These are phyloP conservation scores for Wickerhamomyces xylosicus DNA, from an alignment of 805 yeast genomes.

Conservation along the genomic window DNA sequence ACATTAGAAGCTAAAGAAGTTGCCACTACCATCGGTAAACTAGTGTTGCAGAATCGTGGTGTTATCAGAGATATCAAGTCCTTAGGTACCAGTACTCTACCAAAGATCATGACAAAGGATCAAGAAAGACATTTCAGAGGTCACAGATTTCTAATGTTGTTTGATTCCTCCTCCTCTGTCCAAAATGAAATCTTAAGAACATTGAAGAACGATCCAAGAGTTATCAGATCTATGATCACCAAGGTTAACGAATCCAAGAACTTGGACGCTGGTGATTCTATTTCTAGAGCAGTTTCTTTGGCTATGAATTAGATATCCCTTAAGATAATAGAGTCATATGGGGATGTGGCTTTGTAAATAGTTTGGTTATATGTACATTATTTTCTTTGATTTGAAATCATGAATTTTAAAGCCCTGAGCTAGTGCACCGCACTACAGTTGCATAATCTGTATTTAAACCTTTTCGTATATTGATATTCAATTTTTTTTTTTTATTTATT, in stretches of 20 bases:
- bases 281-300: slow-evolving; percentile 27
- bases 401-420: too few species aligned
- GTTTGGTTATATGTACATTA: not conserved
- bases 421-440: too few species aligned
- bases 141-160: slow-evolving; percentile 74
- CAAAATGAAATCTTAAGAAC: slow-evolving; percentile 79
- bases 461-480: too few species aligned
- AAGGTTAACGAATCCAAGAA: slow-evolving; percentile 40
- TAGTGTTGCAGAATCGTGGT: slow-evolving; percentile 83
- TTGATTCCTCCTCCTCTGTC: slow-evolving; percentile 79
- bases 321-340: too few species aligned
- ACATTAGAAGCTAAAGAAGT: slow-evolving; percentile 56
- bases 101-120: slow-evolving; percentile 72
- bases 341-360: not conserved
- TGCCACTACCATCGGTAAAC: slow-evolving; percentile 64
- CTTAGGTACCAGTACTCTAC: slow-evolving; percentile 69
- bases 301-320: too few species aligned
- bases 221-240: slow-evolving; percentile 66
- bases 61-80: slow-evolving; percentile 79
- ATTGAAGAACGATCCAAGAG: slow-evolving; percentile 81
- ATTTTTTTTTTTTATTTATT: too few species aligned
- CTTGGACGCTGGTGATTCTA: slow-evolving; percentile 47
- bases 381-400: too few species aligned
- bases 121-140: slow-evolving; percentile 90
- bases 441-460: too few species aligned